A percentile compares a stretch with the other conserved stretches of the same genome.
phyloP scores from a whole-genome alignment of 331 rosid species.

The Acacia pycnantha region DNA sequence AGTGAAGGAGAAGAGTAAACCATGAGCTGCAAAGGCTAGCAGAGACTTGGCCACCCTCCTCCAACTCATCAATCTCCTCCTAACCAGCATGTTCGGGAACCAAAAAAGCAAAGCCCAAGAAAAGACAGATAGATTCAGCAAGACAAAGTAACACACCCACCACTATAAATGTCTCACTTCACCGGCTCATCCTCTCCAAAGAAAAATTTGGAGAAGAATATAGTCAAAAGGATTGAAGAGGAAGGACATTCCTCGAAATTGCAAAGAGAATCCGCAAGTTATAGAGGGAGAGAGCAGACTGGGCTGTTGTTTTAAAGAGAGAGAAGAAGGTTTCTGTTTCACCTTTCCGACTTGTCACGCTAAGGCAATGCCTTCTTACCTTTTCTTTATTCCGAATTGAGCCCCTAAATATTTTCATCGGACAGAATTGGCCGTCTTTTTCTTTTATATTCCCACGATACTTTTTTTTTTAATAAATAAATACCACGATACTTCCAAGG shows the following conservation, averaged over 20 bases:
- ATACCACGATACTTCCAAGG: no score
- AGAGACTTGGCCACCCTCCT: constrained; percentile 69
- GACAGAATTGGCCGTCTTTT: constrained; percentile 42
- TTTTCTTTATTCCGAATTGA: neutral
- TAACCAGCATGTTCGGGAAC: constrained; percentile 49
- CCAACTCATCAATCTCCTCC: constrained; percentile 80
- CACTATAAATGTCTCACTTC: neutral
- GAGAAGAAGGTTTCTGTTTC: neutral
- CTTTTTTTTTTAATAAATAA: no score
- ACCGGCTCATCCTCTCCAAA: neutral
- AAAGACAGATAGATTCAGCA: neutral
- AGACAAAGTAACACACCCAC: neutral
- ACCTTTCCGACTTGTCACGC: constrained; percentile 42
- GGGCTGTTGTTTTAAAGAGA: neutral
- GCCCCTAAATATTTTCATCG: neutral
- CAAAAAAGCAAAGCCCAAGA: constrained; percentile 14
- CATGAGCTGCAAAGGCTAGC: constrained; percentile 64
- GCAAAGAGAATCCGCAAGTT: constrained; percentile 5
- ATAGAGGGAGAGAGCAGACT: constrained; percentile 2
- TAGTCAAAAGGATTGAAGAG: neutral
- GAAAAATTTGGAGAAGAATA: neutral
- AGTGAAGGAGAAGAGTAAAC: constrained; percentile 73
- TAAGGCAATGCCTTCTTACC: neutral
- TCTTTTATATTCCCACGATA: neutral
- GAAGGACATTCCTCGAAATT: constrained; percentile 37